These are phyloP conservation scores for Carex kokanica DNA, from an alignment of 176 grass and related monocot species.

Conservation along the genomic window DNA sequence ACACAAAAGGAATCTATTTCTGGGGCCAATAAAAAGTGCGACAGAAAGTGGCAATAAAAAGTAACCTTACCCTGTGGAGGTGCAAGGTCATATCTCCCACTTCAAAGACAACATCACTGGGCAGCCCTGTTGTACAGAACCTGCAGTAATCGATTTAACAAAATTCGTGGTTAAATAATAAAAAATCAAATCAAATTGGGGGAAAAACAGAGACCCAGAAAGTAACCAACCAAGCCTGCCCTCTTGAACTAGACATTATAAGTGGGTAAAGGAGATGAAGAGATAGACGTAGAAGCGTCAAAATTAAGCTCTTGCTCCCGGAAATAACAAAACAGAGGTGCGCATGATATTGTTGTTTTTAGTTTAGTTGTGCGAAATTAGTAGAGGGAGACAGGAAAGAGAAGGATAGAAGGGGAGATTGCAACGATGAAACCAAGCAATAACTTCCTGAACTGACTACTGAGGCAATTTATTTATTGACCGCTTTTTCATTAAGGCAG, in stretches of 20 bases:
- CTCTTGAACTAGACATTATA: slow-evolving; percentile 31
- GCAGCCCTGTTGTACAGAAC: slow-evolving; percentile 97
- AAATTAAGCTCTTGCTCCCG: slow-evolving; percentile 9
- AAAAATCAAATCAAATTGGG: not conserved
- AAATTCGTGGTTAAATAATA: not conserved
- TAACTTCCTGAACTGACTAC: not conserved
- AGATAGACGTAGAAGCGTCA: not conserved
- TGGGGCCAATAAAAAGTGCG: not conserved
- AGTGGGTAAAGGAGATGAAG: not conserved
- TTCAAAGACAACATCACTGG: slow-evolving; percentile 81
- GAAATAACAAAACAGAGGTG: not conserved
- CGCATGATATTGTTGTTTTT: not conserved
- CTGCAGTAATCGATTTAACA: slow-evolving; percentile 25
- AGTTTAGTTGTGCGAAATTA: not conserved
- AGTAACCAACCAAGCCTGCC: slow-evolving; percentile 50
- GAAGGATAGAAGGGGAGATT: not conserved
- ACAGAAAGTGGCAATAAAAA: too few relatives aligned
- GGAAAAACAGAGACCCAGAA: not conserved
- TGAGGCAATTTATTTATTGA: slow-evolving; percentile 18
- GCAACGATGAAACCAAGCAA: not conserved
- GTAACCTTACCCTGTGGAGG: slow-evolving; percentile 98
- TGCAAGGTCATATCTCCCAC: slow-evolving; percentile 91
- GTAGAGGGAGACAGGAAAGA: not conserved
- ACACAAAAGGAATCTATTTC: slow-evolving; percentile 11
- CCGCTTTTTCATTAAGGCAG: slow-evolving; percentile 1